Evolutionary conservation across 352 stramenopile genomes (phyloP).

Genomic region (Salisapilia sapeloensis): DNA sequence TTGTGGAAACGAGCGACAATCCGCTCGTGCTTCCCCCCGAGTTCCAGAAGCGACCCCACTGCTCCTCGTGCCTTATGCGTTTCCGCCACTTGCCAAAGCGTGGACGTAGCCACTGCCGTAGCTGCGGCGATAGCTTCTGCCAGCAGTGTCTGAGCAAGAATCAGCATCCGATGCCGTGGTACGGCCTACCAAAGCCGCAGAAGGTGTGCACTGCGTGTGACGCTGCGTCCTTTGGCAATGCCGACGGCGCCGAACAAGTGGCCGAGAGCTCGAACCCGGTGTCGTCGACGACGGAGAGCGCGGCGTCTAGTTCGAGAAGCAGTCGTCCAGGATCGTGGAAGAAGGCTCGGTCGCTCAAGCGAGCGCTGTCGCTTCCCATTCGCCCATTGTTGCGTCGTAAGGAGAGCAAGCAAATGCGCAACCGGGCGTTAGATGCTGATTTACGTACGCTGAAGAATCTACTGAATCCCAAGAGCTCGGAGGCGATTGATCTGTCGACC

Average conservation of each 20-base stretch:
- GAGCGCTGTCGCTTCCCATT: constrained; percentile 26
- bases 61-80: constrained; percentile 15
- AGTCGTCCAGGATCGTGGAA: neutral
- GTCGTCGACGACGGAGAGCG: neutral
- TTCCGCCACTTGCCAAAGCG: constrained; percentile 14
- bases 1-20: no score
- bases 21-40: constrained; percentile 2
- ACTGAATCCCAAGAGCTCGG: no score
- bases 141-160: constrained; percentile 20
- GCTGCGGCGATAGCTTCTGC: constrained; percentile 45
- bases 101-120: constrained; percentile 45
- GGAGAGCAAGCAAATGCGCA: constrained; percentile 23
- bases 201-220: constrained; percentile 44
- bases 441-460: no score
- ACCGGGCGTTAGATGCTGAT: constrained; percentile 28
- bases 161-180: constrained; percentile 15
- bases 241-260: neutral
- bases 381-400: constrained; percentile 30
- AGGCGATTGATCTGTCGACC: no score
- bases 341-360: no score
- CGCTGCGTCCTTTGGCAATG: constrained; percentile 11
- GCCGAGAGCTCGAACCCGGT: neutral
- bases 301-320: neutral
- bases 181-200: constrained; percentile 19
- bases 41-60: constrained; percentile 17